These are phyloP conservation scores for Rhizophlyctis rosea DNA, from an alignment of 192 early-diverging fungal species.

Conservation along the genomic window DNA sequence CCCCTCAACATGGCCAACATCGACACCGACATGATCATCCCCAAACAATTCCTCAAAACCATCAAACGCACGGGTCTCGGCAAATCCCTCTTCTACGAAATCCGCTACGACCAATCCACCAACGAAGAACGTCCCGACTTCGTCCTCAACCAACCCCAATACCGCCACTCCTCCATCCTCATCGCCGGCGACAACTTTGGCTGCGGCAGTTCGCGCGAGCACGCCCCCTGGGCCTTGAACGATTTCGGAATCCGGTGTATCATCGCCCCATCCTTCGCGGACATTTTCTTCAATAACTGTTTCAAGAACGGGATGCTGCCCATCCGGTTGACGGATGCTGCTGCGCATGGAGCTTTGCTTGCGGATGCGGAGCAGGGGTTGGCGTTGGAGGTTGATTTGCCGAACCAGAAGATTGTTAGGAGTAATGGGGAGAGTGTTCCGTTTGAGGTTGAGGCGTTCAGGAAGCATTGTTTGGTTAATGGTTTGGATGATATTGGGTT, in stretches of 20 bases:
- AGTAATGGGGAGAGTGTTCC: slow-evolving; percentile 39
- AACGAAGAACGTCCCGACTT: slow-evolving; percentile 49
- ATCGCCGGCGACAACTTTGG: slow-evolving; percentile 67
- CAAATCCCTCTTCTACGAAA: slow-evolving; percentile 55
- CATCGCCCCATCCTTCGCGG: slow-evolving; percentile 65
- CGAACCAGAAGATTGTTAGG: slow-evolving; percentile 43
- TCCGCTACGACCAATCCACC: slow-evolving; percentile 53
- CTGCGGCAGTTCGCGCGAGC: slow-evolving; percentile 64
- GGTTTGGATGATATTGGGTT: slow-evolving; percentile 73
- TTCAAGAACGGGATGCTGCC: slow-evolving; percentile 75
- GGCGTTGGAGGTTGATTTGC: slow-evolving; percentile 55
- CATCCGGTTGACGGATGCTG: slow-evolving; percentile 31
- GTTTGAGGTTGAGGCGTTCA: slow-evolving; percentile 61
- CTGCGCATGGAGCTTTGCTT: slow-evolving; percentile 27
- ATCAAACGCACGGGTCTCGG: slow-evolving; percentile 70
- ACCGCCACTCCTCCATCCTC: slow-evolving; percentile 49
- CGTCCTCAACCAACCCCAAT: slow-evolving; percentile 59
- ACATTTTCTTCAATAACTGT: slow-evolving; percentile 75
- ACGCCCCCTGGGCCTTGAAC: slow-evolving; percentile 72
- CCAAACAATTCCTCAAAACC: slow-evolving; percentile 75
- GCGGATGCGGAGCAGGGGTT: slow-evolving; percentile 44
- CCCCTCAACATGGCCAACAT: slow-evolving; percentile 62
- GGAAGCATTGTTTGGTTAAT: slow-evolving; percentile 63
- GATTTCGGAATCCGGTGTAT: slow-evolving; percentile 72
- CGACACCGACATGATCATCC: slow-evolving; percentile 74